phyloP scores from a whole-genome alignment of 140 eudicot genomes.

The Cichorium intybus region DNA sequence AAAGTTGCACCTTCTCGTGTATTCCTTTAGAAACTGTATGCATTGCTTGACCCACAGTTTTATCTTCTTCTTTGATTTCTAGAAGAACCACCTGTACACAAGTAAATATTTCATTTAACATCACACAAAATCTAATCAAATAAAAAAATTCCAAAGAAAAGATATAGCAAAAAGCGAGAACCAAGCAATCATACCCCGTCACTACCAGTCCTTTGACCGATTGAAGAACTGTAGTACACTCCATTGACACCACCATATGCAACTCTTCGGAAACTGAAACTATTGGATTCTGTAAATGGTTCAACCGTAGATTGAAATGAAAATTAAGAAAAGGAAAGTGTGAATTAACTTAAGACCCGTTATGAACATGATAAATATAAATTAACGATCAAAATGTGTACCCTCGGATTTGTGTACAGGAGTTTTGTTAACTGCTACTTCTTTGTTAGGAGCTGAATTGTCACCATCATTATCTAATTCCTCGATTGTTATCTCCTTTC shows the following conservation, averaged over 20 bases:
- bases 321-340: neutral
- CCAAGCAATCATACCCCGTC: constrained; percentile 47
- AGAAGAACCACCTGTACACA: constrained; percentile 38
- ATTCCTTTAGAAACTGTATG: constrained; percentile 64
- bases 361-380: neutral
- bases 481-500: constrained; percentile 51
- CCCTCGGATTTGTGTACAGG: constrained; percentile 34
- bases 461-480: constrained; percentile 51
- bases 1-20: constrained; percentile 47
- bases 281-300: constrained; percentile 22
- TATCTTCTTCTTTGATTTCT: constrained; percentile 76
- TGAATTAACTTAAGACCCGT: neutral
- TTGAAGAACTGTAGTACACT: constrained; percentile 52
- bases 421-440: constrained; percentile 30
- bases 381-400: constrained; percentile 6
- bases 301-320: neutral
- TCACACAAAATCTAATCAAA: neutral
- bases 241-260: constrained; percentile 67
- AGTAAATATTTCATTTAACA: neutral
- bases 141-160: neutral
- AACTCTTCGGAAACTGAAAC: constrained; percentile 54
- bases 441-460: constrained; percentile 29
- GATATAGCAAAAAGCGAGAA: neutral
- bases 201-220: constrained; percentile 53
- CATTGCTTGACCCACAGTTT: constrained; percentile 50